These are phyloP conservation scores for Amaranthus hypochondriacus DNA, from an alignment of 148 eudicot genomes.

Conservation along the genomic window DNA sequence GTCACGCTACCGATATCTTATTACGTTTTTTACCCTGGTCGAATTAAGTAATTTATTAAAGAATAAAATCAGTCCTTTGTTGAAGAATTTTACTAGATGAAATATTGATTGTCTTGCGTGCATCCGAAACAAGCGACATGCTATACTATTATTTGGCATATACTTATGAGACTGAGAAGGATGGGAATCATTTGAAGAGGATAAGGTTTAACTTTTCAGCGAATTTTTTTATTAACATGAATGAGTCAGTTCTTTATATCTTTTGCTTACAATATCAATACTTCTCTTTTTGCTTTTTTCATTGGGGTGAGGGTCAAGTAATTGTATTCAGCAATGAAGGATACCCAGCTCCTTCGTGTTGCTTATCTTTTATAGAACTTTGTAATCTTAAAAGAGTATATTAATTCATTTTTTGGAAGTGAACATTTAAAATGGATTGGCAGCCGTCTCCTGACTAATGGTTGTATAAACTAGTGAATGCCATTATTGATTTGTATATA, in stretches of 20 bases:
- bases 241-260: background rate
- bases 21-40: background rate
- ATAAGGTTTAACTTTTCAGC: background rate
- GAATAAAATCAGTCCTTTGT: background rate
- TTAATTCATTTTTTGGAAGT: background rate
- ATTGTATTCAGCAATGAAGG: background rate
- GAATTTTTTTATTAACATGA: background rate
- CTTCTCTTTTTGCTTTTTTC: background rate
- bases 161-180: background rate
- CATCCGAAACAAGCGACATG: background rate
- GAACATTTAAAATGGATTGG: background rate
- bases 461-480: background rate
- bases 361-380: background rate
- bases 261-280: background rate
- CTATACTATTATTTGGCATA: conserved; percentile 2
- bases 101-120: background rate
- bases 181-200: background rate
- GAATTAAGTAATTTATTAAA: too few species aligned
- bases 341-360: background rate
- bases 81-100: background rate
- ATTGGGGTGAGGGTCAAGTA: background rate
- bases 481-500: background rate
- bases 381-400: background rate
- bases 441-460: background rate
- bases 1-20: conserved; percentile 12